Base-by-base conservation (phyloP, 306 rosid species). In the Begonia loranthoides region DNA sequence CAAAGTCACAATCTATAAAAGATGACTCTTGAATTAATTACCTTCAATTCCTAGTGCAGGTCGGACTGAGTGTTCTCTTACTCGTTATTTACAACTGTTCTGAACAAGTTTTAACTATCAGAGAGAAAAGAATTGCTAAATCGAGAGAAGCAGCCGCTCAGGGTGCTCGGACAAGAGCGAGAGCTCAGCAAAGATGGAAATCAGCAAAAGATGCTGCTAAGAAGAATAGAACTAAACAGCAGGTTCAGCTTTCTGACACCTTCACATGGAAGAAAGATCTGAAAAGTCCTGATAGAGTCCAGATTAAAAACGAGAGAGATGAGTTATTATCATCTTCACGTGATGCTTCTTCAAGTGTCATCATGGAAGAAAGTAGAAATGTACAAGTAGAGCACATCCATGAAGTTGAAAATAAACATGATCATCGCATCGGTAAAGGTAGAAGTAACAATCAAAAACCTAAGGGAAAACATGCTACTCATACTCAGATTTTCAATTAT, bases 61-160 rank as follows among this genome's bases (percentile, higher is more conserved):
- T n/a, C n/a, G n/a, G n/a, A n/a, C n/a, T n/a, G n/a, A n/a, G n/a
- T n/a, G n/a, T n/a, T 58, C 63, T 90, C 54, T 84, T 90, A 52
- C 94, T 90, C 78, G 78, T 90, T 68, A 74, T 90, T 58, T 90
- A 90, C 88, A 90, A 86, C 83, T 86, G 88, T 65, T 82, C 92
- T 63, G 99, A 76, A 73, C 99, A 90, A 80, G 86, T 85, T 67
- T 92, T 90, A 51, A 75, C 83, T 59, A 79, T 78, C 58, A 80
- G 86, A 84, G 87, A 80, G 65, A 80, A 94, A 68, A 76, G 88
- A 70, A 58, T 68, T 36, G 81, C 99, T 46, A 77, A 74, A 66
- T 90, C 94, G 24, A 73, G 99, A 58, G 94, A 85, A 70, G 76
- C 87, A 49, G 99, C 99, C 12, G 99, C 99, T 52, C 74, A 65